Evolutionary conservation across 306 rosid species (phyloP), one percentile per base, ranked within the genome.

Genomic region (Alnus rubra): DNA sequence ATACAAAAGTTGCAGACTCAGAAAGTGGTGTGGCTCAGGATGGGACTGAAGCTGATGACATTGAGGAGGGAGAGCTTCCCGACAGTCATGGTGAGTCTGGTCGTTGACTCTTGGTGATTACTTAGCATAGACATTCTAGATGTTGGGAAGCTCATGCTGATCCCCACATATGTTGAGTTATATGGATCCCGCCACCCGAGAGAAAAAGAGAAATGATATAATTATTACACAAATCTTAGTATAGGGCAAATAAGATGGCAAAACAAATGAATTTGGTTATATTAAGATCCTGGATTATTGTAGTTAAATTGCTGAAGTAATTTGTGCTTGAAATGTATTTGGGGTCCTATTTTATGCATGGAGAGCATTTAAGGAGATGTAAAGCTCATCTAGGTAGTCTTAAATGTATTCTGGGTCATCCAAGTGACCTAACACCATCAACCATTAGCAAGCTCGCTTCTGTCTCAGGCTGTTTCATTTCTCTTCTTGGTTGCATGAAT

Each of bases 41-140:
- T 67, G 87, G 81, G 51, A 79, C 83, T 81, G 86, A 81, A 53
- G 86, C 80, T 78, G 89, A 85, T 63, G 99, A 95, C 83, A 84
- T 95, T 45, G 99, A 95, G 85, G 99, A 95, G 80, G 99, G 99
- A 74, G 99, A 95, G 83, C 97, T 95, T 82, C 99, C 92, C 19
- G 98, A 91, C 78, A 93, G 94, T 87, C 98, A 93, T 72, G 99
- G 99, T 93, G 84, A 86, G 97, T 74, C 48, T 31, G 82, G 31
- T 80, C 78, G 81, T 69, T 81, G 72, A 84, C 77, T 69, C 30
- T 82, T 74, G 45, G 37, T 76, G 78, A 37, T 68, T 81, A 51
- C 65, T 60, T 71, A 49, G 69, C 42, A 54, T 35, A 35, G 45
- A 70, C 64, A 60, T 74, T 81, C 7, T 60, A 73, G 23, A 15